Base-by-base conservation (phyloP, 2,329 filamentous ascomycete genomes). In the Leptographium procerum region DNA sequence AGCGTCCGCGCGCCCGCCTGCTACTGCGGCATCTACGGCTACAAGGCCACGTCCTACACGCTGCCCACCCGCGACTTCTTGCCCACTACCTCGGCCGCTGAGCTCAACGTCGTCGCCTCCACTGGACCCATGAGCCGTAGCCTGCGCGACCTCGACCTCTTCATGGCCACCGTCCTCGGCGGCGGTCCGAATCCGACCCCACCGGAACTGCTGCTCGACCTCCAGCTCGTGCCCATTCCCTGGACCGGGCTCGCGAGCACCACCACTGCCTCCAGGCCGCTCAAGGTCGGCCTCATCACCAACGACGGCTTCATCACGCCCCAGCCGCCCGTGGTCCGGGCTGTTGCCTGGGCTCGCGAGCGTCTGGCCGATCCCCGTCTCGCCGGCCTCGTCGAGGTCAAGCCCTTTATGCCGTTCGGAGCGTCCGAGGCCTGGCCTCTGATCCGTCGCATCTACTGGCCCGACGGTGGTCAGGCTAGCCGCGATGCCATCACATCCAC, bases 171-270 rank as follows among this genome's bases (percentile, higher is more conserved):
- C 0, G 66, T 88, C 2, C 70, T 89, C 1, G 73, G 71, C 14
- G 76, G 76, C 29, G 64, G 81, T 54, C 86, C 86, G 0, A 89
- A 86, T 85, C 1, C 71, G 80, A 10, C 47, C 11, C 16, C 6
- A 2, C 40, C 40, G 1, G 16, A 43, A 16, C 40, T 43, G 19
- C 40, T 43, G 40, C 61, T 75, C 75, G 86, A 89, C 66, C 86
- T 86, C 0, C 70, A 84, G 0, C 82, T 85, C 0, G 70, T 82
- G 56, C 83, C 87, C 22, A 73, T 89, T 0, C 85, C 85, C 0
- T 89, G 58, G 58, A 55, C 40, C 5, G 57, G 53, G 7, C 34
- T 59, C 75, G 0, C 66, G 81, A n/a, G n/a, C n/a, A 0, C 70
- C 81, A 47, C 64, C 82, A 47, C 63, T 0, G 22, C 5, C 24